Evolutionary conservation across 176 grass and related monocot genomes (phyloP).

Genomic region (Urochloa ruziziensis): DNA sequence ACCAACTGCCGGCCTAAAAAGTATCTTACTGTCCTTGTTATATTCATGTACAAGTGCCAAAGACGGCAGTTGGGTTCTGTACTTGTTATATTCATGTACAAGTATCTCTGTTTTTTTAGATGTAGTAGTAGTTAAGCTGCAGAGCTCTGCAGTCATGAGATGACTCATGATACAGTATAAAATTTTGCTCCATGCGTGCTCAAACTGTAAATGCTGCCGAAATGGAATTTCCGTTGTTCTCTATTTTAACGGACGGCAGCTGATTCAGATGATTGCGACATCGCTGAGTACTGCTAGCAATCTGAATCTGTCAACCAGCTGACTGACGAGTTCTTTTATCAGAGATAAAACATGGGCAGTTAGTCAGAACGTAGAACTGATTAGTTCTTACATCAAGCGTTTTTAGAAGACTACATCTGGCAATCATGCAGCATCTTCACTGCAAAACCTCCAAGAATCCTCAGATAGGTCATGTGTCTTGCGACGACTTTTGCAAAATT

Average conservation of each 20-base stretch:
- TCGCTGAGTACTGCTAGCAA: background rate
- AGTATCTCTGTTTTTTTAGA: background rate
- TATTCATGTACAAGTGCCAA: background rate
- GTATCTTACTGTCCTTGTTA: too few species aligned
- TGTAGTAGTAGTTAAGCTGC: too few species aligned
- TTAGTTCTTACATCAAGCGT: background rate
- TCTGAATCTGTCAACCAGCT: slow-evolving; percentile 24
- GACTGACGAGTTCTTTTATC: background rate
- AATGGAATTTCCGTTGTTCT: background rate
- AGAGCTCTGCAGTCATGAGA: background rate
- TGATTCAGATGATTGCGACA: background rate
- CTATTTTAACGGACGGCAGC: background rate
- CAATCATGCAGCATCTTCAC: slow-evolving; percentile 9
- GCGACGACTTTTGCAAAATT: background rate
- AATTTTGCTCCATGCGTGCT: background rate
- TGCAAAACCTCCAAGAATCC: background rate
- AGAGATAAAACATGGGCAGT: background rate
- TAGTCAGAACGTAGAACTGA: background rate
- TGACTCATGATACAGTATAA: background rate
- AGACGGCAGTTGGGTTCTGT: background rate
- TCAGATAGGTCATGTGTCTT: background rate
- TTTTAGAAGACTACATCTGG: background rate
- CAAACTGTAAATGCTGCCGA: background rate
- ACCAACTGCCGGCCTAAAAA: slow-evolving; percentile 14
- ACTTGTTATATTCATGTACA: background rate